Base-by-base conservation (phyloP, 2,329 filamentous ascomycete genomes). In the Diaporthe citriasiana region DNA sequence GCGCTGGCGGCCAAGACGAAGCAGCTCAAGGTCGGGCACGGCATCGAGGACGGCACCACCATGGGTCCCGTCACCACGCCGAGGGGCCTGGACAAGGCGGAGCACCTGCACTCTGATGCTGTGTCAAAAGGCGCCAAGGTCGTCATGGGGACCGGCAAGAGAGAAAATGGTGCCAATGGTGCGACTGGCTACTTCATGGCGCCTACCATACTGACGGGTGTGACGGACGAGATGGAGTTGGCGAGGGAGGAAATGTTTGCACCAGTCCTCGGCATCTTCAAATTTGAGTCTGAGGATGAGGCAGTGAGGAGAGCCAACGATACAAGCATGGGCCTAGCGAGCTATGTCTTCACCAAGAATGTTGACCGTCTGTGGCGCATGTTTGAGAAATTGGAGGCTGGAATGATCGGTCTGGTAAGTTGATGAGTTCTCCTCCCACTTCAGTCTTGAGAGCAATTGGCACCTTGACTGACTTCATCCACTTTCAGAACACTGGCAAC, bases 161-260 rank as follows among this genome's bases (percentile, higher is more conserved):
- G 72, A 4, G 53, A 63, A 25, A 25, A 22, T 15, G 71, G 38
- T 1, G 83, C 91, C 66, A 84, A 89, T 38, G 19, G 89, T 91
- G 51, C 84, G 1, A 92, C 92, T 3, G 81, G 85, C 8, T 93
- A 93, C 81, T 94, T 94, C 84, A 94, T 90, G 82, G 86, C 92
- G 76, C 91, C 92, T 0, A 94, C 93, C 0, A 90, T 95, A 38
- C 87, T 95, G 73, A 88, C 90, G 30, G 90, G 90, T 22, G 76
- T 79, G 4, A 77, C 78, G 12, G 70, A 76, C 1, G 76, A 81
- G 10, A 78, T 79, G 74, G 71, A 59, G 13, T 30, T 79, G 3
- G 70, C 75, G 7, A 27, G 50, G 5, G 78, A 78, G 6, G 79
- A 80, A 57, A 74, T 74, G 30, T 80, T 79, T 68, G 76, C 74